Evolutionary conservation across 2,329 filamentous ascomycete species (phyloP), one percentile per base, ranked within the genome.

Genomic region (Beauveria brongniartii): DNA sequence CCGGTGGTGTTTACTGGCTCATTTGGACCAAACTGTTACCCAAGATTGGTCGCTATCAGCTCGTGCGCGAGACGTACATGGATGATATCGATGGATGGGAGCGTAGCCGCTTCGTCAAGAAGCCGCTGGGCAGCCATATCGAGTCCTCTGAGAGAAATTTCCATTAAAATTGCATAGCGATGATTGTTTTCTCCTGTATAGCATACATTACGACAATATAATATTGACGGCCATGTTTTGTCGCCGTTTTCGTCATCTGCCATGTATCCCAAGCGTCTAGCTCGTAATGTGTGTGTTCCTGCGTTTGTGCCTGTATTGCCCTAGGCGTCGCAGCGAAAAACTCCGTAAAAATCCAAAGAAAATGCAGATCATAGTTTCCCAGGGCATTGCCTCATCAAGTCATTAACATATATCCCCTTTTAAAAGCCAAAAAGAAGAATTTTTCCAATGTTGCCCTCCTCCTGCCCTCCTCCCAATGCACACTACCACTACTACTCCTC

Each of bases 61-160:
- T 89, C 10, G 76, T 83, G 2, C 77, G 80, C 61, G 80, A 85
- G 70, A 77, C 74, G 0, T 69, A 78, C 2, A 70, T 87, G 8
- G 81, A 84, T 63, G 77, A 77, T 0, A 77, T 82, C 47, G 85
- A 88, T 68, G 84, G 85, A 1, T 88, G 85, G 85, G 83, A 84
- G 65, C 75, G 81, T 37, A 82, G 74, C 59, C 76, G 81, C 2
- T 86, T 86, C 67, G 71, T 75, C 2, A 75, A 69, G 61, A 69
- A 75, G 63, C 79, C 81, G 5, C 60, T 69, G 37, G 64, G 61
- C 5, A 54, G 9, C 20, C 50, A 20, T 3, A 16, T 40, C 9
- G 50, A 60, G 20, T 14, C 22, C 1, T 7, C 18, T 14, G 26
- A 34, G 18, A 24, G n/a, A 1, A 7, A 24, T 30, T 12, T 24